Percentiles rank a stretch among this genome's conserved stretches.
Evolutionary conservation across 306 rosid species (phyloP).

Genomic region (Psophocarpus tetragonolobus): DNA sequence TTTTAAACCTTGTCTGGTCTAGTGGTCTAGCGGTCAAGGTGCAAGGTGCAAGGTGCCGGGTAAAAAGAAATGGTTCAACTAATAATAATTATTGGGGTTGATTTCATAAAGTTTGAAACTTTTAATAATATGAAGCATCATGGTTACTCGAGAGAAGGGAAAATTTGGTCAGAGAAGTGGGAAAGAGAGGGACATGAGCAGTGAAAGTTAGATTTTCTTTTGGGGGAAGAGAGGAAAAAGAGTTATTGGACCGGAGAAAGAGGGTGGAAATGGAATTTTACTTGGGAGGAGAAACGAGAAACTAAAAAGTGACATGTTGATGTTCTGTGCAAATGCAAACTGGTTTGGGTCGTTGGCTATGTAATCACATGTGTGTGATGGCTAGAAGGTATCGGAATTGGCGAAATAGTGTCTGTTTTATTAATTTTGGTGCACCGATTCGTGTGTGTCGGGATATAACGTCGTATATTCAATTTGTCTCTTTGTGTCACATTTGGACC

Average conservation of each 20-base stretch:
- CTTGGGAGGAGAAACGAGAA: background rate
- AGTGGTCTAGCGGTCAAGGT: constrained; percentile 5
- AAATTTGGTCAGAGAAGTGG: constrained; percentile 49
- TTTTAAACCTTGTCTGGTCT: background rate
- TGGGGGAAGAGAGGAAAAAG: constrained; percentile 28
- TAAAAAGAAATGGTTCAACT: background rate
- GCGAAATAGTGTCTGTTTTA: constrained; percentile 30
- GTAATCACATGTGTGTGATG: constrained; percentile 18
- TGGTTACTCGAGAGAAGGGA: constrained; percentile 34
- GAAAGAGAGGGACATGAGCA: constrained; percentile 45
- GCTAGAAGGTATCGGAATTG: constrained; percentile 38
- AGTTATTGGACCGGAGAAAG: background rate
- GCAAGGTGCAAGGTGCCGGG: background rate
- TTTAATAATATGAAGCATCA: constrained; percentile 37
- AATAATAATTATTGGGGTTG: constrained; percentile 26
- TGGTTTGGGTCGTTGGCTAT: constrained; percentile 20
- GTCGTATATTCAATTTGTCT: constrained; percentile 48
- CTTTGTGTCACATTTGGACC: constrained; percentile 36
- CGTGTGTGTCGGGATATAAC: background rate
- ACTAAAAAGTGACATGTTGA: background rate
- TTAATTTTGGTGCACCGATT: constrained; percentile 44
- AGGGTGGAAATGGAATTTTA: background rate
- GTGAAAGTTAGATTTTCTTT: constrained; percentile 46
- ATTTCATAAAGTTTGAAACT: constrained; percentile 27
- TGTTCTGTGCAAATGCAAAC: background rate